Conservation (phyloP, 805 yeast genomes). For the Pichia occidentalis region DNA sequence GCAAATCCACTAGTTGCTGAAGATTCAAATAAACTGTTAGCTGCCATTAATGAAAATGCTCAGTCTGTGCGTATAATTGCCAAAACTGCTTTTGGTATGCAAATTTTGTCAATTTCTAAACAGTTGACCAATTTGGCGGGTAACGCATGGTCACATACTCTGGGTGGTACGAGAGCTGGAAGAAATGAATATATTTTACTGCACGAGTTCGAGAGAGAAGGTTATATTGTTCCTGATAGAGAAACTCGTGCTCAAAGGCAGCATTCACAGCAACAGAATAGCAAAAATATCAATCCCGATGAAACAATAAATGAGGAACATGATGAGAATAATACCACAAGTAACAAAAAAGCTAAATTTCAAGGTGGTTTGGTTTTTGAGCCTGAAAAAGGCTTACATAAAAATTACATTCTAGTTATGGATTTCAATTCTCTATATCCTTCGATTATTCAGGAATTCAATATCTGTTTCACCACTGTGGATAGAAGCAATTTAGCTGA, state of each 20-base stretch:
- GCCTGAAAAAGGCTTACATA: slow-evolving; percentile 92
- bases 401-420: slow-evolving; percentile 86
- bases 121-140: slow-evolving; percentile 93
- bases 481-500: slow-evolving; percentile 48
- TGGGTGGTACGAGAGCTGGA: slow-evolving; percentile 93
- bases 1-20: slow-evolving; percentile 58
- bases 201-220: slow-evolving; percentile 80
- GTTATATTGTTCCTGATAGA: slow-evolving; percentile 78
- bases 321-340: slow-evolving; percentile 43
- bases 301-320: slow-evolving; percentile 32
- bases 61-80: slow-evolving; percentile 64
- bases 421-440: slow-evolving; percentile 98
- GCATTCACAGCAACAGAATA: slow-evolving; percentile 5
- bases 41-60: slow-evolving; percentile 66
- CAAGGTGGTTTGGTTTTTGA: slow-evolving; percentile 76
- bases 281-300: slow-evolving; percentile 15
- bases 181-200: slow-evolving; percentile 88
- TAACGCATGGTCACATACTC: slow-evolving; percentile 93
- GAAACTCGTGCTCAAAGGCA: slow-evolving; percentile 33
- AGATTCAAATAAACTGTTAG: slow-evolving; percentile 59
- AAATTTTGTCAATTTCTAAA: slow-evolving; percentile 80
- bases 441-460: slow-evolving; percentile 92
- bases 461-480: slow-evolving; percentile 95
- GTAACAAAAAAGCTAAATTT: slow-evolving; percentile 32
- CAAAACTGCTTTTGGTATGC: slow-evolving; percentile 73